phyloP scores from a whole-genome alignment of 2,329 filamentous ascomycete genomes.

The Nemania sp. region DNA sequence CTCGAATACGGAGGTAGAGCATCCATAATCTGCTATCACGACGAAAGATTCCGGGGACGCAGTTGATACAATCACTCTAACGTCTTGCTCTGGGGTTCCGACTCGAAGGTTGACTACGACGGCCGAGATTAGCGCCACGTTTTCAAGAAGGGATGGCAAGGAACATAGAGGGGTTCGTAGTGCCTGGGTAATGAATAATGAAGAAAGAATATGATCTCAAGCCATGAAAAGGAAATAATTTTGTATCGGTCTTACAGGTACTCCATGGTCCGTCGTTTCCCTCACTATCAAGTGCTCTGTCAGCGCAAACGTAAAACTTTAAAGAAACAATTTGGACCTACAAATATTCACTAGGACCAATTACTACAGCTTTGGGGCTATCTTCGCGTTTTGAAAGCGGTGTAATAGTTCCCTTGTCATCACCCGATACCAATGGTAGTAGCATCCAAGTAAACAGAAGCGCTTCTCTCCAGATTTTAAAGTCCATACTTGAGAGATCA shows the following conservation, averaged over 20 bases:
- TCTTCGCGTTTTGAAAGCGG: constrained; percentile 9
- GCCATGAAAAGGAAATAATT: not conserved
- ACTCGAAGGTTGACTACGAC: constrained; percentile 51
- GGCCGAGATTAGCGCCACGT: constrained; percentile 1
- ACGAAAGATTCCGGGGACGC: constrained; percentile 54
- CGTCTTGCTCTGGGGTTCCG: constrained; percentile 53
- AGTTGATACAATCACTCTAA: constrained; percentile 56
- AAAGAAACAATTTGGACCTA: constrained; percentile 40
- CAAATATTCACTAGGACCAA: constrained; percentile 55
- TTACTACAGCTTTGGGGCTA: constrained; percentile 42
- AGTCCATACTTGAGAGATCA: constrained; percentile 38
- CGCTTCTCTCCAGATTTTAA: constrained; percentile 23
- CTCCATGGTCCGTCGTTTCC: constrained; percentile 58
- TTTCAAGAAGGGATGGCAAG: not conserved
- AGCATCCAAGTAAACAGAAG: constrained; percentile 30
- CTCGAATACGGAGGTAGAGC: constrained; percentile 49
- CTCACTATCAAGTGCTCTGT: constrained; percentile 47
- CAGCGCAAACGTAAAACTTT: constrained; percentile 25
- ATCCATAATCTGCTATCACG: constrained; percentile 49
- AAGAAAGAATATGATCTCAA: not conserved
- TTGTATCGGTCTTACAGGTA: constrained; percentile 43
- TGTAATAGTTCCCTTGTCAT: constrained; percentile 15
- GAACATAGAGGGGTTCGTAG: not conserved
- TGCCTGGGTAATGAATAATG: not conserved
- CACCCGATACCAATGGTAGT: constrained; percentile 29